Conservation (phyloP, 176 grass and related monocot genomes). For the Oryza rufipogon region DNA sequence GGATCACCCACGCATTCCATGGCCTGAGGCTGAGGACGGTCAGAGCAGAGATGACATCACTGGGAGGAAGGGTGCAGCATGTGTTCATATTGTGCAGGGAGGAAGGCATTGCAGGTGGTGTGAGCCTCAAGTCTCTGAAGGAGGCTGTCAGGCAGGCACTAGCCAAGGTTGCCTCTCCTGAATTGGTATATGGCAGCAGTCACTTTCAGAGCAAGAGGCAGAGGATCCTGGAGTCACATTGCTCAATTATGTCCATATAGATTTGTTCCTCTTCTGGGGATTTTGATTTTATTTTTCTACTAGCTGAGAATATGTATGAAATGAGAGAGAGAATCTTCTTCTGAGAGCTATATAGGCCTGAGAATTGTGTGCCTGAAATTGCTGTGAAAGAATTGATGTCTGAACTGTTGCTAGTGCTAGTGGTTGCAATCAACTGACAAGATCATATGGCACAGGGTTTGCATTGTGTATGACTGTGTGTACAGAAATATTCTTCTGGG, state of each 20-base stretch:
- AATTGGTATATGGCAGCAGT: constrained; percentile 24
- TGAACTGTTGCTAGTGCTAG: constrained; percentile 35
- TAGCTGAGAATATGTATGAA: not conserved
- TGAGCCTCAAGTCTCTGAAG: constrained; percentile 43
- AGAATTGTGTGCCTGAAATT: constrained; percentile 9
- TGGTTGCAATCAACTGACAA: constrained; percentile 17
- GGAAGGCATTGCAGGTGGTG: constrained; percentile 25
- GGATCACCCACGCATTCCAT: constrained; percentile 37
- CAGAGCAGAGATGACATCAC: constrained; percentile 38
- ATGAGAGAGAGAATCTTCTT: not conserved
- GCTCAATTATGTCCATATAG: constrained; percentile 50
- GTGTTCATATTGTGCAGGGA: constrained; percentile 48
- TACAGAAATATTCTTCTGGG: constrained; percentile 26
- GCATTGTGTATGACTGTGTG: constrained; percentile 15
- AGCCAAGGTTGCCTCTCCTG: constrained; percentile 39
- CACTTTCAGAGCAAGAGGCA: constrained; percentile 51
- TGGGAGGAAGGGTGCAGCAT: constrained; percentile 51
- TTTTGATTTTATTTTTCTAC: not conserved
- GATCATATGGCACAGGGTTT: constrained; percentile 6
- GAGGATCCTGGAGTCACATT: constrained; percentile 45
- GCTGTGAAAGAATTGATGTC: not conserved
- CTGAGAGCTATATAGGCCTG: not conserved
- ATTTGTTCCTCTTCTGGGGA: not conserved
- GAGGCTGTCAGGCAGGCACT: constrained; percentile 51
- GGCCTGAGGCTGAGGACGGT: constrained; percentile 45